Evolutionary conservation across 208 protist species (phyloP), one percentile per base, ranked within the genome.

Genomic region (Trypanosoma grayi): DNA sequence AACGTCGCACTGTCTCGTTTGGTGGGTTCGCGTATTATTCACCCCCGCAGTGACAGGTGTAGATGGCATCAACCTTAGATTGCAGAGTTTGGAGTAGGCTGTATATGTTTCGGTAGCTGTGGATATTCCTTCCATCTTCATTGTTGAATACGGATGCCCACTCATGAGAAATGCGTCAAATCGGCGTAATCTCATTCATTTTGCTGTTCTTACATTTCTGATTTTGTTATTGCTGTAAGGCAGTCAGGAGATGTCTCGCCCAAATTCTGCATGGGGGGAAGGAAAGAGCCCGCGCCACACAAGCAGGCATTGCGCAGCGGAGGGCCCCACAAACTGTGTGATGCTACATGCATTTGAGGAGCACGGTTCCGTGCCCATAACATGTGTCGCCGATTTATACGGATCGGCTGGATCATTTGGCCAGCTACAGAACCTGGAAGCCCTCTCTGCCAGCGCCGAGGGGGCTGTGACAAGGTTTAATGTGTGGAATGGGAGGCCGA

Each of bases 11-110:
- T 25, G 60, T 67, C 33, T 67, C 60, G 27, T 67, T 67, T 58
- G 60, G 60, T 30, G 51, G 31, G 14, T 60, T 67, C 33, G 60
- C 60, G 27, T 67, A 59, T 27, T 50, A 60, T 22, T 50, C 60
- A 41, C 31, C 60, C 16, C 41, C 60, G 11, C 14, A 18, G 24
- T 66, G 18, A 39, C 34, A 50, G 30, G 2, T 20, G 27, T 18
- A 33, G n/a, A 31, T 28, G 18, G 3, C 2, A 20, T 2, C 20
- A 14, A 14, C 25, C 10, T 36, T 37, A 22, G 9, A 34, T 33
- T 10, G 31, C 25, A 5, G 0, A 22, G 3, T 43, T 31, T 4
- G n/a, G 24, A 43, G 13, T 24, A 5, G 20, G 51, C 16, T 46
- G 13, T 53, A n/a, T 46, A 14, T 45, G 0, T 46, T 31, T 62